Evolutionary conservation across 2,329 filamentous ascomycete genomes (phyloP).

Genomic region (Claviceps digitariae): DNA sequence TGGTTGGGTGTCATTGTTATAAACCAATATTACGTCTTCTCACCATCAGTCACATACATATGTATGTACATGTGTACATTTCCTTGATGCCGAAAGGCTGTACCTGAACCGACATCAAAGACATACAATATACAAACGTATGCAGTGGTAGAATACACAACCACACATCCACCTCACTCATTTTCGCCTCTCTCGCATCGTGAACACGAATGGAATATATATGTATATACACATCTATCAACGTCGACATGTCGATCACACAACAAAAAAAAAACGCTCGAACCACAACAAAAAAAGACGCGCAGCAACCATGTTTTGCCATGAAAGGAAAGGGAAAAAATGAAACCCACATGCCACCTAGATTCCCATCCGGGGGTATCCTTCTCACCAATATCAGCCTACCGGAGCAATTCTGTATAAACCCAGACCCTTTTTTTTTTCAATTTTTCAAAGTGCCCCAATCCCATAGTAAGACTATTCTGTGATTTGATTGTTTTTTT

Average conservation of each 20-base stretch:
- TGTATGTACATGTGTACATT: too few species aligned
- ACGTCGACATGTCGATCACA: background rate
- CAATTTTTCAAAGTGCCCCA: too few species aligned
- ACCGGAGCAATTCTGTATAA: too few species aligned
- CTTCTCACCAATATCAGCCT: too few species aligned
- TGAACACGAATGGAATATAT: background rate
- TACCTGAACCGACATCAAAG: too few species aligned
- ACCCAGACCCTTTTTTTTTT: too few species aligned
- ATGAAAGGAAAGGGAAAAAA: background rate
- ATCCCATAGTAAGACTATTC: too few species aligned
- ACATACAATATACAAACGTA: too few species aligned
- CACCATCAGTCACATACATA: too few species aligned
- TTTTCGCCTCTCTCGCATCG: background rate
- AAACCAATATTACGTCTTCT: background rate
- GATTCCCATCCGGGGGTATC: too few species aligned
- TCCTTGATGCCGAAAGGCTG: too few species aligned
- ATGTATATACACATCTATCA: background rate
- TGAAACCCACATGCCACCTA: too few species aligned
- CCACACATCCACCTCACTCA: background rate
- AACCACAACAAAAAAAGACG: background rate
- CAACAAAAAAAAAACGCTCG: background rate
- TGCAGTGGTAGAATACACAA: background rate
- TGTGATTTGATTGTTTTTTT: background rate
- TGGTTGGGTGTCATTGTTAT: background rate
- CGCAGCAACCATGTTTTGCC: background rate